Base-by-base conservation (phyloP, 805 yeast genomes). In the Metschnikowia bowlesiae region DNA sequence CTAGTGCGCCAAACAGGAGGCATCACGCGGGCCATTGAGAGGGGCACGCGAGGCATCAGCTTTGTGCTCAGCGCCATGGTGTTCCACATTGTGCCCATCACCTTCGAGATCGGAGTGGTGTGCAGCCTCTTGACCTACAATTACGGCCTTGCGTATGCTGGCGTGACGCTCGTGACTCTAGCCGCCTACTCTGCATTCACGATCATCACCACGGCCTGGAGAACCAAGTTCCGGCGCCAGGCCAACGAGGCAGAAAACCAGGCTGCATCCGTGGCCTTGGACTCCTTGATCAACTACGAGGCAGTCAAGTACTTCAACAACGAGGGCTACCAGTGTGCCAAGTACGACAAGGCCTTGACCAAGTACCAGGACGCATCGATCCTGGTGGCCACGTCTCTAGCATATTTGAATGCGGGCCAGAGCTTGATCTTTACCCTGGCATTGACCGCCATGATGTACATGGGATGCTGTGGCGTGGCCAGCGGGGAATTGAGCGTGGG, bases 31-130 rank as follows among this genome's bases (percentile, higher is more conserved):
- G 98, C 98, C 1, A 94, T 94, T 61, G 99, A 94, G 62, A 76
- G 99, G 56, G 99, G 99, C 66, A 92, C 98, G 1, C 92, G 94
- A 61, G 99, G 99, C 72, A 92, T 94, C 48, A 85, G 95, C 10
- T 91, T 87, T 60, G 97, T 94, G 5, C 73, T 94, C 43, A 83
- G 88, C 35, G 96, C 98, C 2, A 88, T 92, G 96, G 96, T 94
- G n/a, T 92, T 94, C 73, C 98, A 94, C 65, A 91, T 94, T 35
- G 74, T 92, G 33, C 99, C 99, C 8, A 87, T 92, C 38, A 78
- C 95, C 3, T 87, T 94, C 64, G 99, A 94, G 66, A 94, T 94
- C 47, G 79, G 87, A 2, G 85, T 94, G 49, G 99, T 94, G 10
- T 88, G 97, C 64, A 96, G 97, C 50, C 87, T 94, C 40, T 73